Conservation (phyloP, 306 rosid genomes). For the Argentina anserina region DNA sequence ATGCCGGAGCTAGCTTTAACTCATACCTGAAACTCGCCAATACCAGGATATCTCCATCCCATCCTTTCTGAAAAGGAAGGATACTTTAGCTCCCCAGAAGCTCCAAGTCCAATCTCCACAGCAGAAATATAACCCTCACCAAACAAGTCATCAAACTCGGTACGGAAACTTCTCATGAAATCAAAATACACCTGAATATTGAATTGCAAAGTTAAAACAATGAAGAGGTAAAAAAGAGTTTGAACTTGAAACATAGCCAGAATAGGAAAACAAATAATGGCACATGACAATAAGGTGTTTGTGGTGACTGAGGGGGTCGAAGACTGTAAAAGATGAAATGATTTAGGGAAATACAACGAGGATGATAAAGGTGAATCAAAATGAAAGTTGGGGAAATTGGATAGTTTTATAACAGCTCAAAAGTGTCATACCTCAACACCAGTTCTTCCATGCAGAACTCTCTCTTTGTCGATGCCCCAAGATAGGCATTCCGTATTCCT, state of each 20-base stretch:
- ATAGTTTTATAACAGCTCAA: neutral
- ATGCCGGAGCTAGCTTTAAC: slow-evolving; percentile 14
- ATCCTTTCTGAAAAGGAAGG: slow-evolving; percentile 87
- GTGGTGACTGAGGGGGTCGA: neutral
- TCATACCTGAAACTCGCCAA: slow-evolving; percentile 99
- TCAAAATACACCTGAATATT: slow-evolving; percentile 82
- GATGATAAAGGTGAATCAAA: neutral
- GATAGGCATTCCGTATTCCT: slow-evolving; percentile 90
- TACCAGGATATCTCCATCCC: slow-evolving; percentile 99
- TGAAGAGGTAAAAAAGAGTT: neutral
- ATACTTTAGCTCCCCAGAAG: slow-evolving; percentile 92
- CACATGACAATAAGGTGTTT: neutral
- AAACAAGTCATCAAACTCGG: slow-evolving; percentile 89
- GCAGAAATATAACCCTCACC: slow-evolving; percentile 71
- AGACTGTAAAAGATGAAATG: neutral
- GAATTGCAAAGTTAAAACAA: neutral
- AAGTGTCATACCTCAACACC: slow-evolving; percentile 70
- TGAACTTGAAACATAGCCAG: neutral
- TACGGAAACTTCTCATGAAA: slow-evolving; percentile 94
- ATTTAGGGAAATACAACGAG: neutral
- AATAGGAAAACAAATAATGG: neutral
- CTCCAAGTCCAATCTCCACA: slow-evolving; percentile 87
- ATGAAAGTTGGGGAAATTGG: neutral
- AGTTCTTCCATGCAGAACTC: slow-evolving; percentile 93
- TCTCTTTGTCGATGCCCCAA: slow-evolving; percentile 91